Evolutionary conservation across 1,284 basidiomycete species (phyloP).

Genomic region (Trametes sp.): DNA sequence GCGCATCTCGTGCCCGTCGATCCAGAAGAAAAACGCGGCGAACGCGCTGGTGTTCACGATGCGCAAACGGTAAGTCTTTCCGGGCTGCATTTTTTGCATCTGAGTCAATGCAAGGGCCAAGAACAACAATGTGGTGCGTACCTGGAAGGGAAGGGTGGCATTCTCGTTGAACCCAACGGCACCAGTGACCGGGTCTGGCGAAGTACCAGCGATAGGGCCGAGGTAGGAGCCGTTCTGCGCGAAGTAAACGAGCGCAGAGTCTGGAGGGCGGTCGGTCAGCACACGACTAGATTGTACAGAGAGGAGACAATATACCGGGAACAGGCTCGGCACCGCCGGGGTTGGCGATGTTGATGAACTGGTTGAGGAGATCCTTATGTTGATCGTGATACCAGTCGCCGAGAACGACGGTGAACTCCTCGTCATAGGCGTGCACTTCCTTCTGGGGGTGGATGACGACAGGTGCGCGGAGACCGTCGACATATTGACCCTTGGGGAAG

Average conservation of each 20-base stretch:
- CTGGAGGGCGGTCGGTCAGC: constrained; percentile 46
- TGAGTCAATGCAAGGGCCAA: no score
- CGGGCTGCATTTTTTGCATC: constrained; percentile 64
- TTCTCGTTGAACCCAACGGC: constrained; percentile 87
- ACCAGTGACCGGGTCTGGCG: constrained; percentile 54
- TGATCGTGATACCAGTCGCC: constrained; percentile 72
- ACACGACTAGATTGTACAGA: neutral
- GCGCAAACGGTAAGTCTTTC: constrained; percentile 77
- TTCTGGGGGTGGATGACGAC: constrained; percentile 74
- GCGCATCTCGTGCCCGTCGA: constrained; percentile 91
- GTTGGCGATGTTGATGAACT: constrained; percentile 81
- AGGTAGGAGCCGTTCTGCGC: constrained; percentile 79
- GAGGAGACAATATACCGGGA: constrained; percentile 58
- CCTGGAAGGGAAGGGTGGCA: constrained; percentile 80
- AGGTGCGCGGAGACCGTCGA: constrained; percentile 85
- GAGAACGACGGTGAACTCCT: constrained; percentile 88
- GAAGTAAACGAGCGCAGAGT: constrained; percentile 87
- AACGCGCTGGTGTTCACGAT: constrained; percentile 85
- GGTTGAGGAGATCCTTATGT: constrained; percentile 66
- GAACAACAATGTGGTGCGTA: no score
- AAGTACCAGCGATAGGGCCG: constrained; percentile 59
- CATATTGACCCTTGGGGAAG: constrained; percentile 76
- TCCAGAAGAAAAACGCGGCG: constrained; percentile 83
- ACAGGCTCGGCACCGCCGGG: constrained; percentile 90
- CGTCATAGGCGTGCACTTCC: constrained; percentile 83